phyloP scores from a whole-genome alignment of 2,329 filamentous ascomycete species.

The Epichloe sibirici region DNA sequence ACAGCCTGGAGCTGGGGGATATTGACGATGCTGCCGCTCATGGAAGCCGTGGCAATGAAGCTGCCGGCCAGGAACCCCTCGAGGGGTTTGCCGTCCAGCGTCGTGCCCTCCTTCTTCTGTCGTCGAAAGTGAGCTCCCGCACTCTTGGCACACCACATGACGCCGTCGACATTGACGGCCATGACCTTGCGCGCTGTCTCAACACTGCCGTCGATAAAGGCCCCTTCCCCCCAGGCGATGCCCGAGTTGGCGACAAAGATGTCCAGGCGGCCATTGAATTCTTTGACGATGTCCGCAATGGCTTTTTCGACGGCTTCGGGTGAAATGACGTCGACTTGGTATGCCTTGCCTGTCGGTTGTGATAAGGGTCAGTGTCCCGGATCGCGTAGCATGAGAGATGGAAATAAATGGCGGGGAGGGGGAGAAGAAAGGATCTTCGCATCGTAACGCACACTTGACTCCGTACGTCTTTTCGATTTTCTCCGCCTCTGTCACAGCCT shows the following conservation, averaged over 20 bases:
- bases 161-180: conserved; percentile 60
- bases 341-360: conserved; percentile 18
- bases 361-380: not conserved
- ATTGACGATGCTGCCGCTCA: conserved; percentile 69
- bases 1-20: conserved; percentile 62
- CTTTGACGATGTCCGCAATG: conserved; percentile 41
- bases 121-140: conserved; percentile 58
- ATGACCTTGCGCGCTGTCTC: conserved; percentile 57
- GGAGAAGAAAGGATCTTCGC: not conserved
- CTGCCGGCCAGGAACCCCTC: conserved; percentile 50
- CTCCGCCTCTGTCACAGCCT: conserved; percentile 47
- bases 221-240: conserved; percentile 58
- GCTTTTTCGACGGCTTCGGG: conserved; percentile 38
- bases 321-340: conserved; percentile 47
- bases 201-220: conserved; percentile 52
- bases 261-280: conserved; percentile 65
- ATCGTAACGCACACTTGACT: conserved; percentile 45
- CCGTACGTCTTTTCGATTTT: conserved; percentile 54
- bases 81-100: conserved; percentile 47
- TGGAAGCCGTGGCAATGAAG: conserved; percentile 68
- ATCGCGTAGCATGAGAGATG: not conserved
- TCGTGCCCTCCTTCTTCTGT: conserved; percentile 56
- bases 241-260: conserved; percentile 72
- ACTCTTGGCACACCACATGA: conserved; percentile 63
- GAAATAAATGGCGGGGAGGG: not conserved